phyloP scores from a whole-genome alignment of 176 grass and related monocot genomes.

The Saccharum officinarum region DNA sequence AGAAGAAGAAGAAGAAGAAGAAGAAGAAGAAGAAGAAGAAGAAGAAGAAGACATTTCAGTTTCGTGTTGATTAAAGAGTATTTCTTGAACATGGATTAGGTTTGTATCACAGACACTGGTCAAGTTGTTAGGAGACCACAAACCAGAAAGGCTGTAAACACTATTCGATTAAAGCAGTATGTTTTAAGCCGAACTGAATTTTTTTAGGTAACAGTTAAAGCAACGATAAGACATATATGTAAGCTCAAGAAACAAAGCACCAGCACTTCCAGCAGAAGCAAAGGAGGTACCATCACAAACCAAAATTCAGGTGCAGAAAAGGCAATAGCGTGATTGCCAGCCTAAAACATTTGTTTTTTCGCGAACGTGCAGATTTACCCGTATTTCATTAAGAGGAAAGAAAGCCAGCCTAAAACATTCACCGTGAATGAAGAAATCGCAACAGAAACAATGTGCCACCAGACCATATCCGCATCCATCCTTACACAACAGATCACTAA shows the following conservation, averaged over 20 bases:
- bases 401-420: background rate
- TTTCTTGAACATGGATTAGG: slow-evolving; percentile 1
- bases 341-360: background rate
- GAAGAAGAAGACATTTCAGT: background rate
- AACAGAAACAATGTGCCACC: background rate
- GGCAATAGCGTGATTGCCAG: background rate
- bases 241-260: background rate
- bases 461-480: background rate
- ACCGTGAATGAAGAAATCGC: background rate
- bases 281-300: background rate
- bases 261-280: background rate
- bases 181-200: background rate
- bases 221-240: background rate
- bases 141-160: background rate
- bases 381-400: no score
- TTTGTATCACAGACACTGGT: slow-evolving; percentile 7
- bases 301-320: background rate
- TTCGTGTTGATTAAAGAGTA: slow-evolving; percentile 8
- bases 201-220: background rate
- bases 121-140: background rate
- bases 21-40: background rate
- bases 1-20: background rate
- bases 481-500: slow-evolving; percentile 21
- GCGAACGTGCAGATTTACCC: no score
- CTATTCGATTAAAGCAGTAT: background rate